Percentiles rank a stretch among this genome's conserved stretches.
Evolutionary conservation across 805 yeast species (phyloP).

Genomic region (Hanseniaspora pseudoguilliermondii): DNA sequence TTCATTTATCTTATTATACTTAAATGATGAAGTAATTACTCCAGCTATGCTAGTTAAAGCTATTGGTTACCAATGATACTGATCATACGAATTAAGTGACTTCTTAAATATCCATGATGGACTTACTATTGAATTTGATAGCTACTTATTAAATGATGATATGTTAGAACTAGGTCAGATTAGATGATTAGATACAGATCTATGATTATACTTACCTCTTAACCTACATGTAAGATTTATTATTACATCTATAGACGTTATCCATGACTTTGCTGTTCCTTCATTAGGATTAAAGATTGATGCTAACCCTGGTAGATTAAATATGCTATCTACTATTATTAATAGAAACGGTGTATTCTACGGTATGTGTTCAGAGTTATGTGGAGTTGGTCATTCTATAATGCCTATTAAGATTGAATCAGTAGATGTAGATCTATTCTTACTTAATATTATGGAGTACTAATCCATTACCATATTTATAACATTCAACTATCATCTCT

Average conservation of each 20-base stretch:
- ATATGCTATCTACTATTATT: conserved; percentile 19
- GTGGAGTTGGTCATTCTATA: conserved; percentile 21
- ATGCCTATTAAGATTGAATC: conserved; percentile 23
- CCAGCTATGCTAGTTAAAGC: conserved; percentile 19
- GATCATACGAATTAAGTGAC: conserved; percentile 17
- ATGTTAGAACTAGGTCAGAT: conserved; percentile 20
- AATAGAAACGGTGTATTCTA: conserved; percentile 21
- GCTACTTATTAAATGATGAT: conserved; percentile 20
- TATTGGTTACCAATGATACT: conserved; percentile 18
- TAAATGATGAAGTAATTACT: conserved; percentile 17
- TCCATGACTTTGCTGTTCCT: conserved; percentile 21
- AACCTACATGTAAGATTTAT: conserved; percentile 21
- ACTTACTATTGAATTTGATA: conserved; percentile 18
- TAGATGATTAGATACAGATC: conserved; percentile 20
- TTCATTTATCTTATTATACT: conserved; percentile 16
- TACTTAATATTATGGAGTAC: not conserved
- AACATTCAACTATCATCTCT: not conserved
- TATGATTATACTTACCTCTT: conserved; percentile 18
- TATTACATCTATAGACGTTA: conserved; percentile 19
- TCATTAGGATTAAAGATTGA: conserved; percentile 21
- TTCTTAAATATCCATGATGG: conserved; percentile 16
- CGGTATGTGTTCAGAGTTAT: conserved; percentile 22
- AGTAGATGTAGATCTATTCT: conserved; percentile 12
- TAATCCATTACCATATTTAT: not conserved
- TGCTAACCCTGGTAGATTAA: conserved; percentile 22